Evolutionary conservation across 352 stramenopile species (phyloP).

Genomic region (Globisporangium okanoganense): DNA sequence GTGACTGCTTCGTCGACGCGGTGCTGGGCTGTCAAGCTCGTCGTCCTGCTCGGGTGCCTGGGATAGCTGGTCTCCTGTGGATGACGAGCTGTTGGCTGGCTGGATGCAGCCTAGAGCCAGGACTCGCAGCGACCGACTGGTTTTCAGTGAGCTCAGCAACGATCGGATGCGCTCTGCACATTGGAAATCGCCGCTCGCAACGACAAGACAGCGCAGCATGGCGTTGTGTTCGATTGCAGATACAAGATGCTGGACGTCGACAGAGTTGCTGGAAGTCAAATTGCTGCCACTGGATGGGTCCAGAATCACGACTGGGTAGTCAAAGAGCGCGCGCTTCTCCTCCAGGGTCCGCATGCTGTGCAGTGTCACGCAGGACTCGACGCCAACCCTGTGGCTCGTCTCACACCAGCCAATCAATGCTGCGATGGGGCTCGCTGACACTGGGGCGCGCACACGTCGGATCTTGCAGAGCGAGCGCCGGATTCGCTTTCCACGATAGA

Average conservation of each 20-base stretch:
- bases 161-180: slow-evolving; percentile 18
- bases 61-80: not conserved
- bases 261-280: not conserved
- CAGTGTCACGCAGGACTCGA: slow-evolving; percentile 26
- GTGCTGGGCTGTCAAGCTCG: not conserved
- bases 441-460: slow-evolving; percentile 18
- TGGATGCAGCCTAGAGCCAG: slow-evolving; percentile 38
- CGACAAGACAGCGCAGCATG: slow-evolving; percentile 36
- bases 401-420: slow-evolving; percentile 26
- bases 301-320: slow-evolving; percentile 40
- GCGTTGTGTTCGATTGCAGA: slow-evolving; percentile 46
- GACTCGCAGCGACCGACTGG: slow-evolving; percentile 36
- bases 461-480: slow-evolving; percentile 37
- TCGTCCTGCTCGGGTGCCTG: slow-evolving; percentile 16
- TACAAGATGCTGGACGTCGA: slow-evolving; percentile 31
- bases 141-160: slow-evolving; percentile 37
- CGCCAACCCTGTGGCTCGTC: slow-evolving; percentile 16
- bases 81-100: not conserved
- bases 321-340: slow-evolving; percentile 48
- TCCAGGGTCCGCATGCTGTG: slow-evolving; percentile 22
- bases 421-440: slow-evolving; percentile 26
- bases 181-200: slow-evolving; percentile 28
- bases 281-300: not conserved
- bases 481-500: slow-evolving; percentile 46
- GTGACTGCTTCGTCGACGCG: not conserved